Percentiles rank a stretch among this genome's conserved stretches.
Evolutionary conservation across 2,329 filamentous ascomycete species (phyloP).

Genomic region (Fusarium fracticaudum): DNA sequence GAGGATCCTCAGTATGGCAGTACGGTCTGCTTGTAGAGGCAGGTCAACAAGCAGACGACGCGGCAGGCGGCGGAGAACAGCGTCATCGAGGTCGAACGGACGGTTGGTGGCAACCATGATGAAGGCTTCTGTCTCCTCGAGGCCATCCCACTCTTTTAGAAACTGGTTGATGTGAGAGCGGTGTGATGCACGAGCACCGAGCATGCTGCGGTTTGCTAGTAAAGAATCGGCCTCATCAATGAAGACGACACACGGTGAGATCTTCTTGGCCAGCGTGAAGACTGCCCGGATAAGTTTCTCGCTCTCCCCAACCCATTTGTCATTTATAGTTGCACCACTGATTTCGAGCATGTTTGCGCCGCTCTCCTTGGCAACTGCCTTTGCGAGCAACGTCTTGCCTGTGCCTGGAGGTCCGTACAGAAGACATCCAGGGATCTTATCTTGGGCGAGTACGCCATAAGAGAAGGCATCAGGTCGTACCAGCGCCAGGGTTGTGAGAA

Average conservation of each 20-base stretch:
- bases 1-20: constrained; percentile 76
- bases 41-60: constrained; percentile 78
- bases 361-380: constrained; percentile 74
- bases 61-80: constrained; percentile 80
- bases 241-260: constrained; percentile 92
- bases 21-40: constrained; percentile 71
- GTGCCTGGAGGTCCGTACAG: constrained; percentile 89
- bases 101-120: constrained; percentile 98
- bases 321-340: constrained; percentile 89
- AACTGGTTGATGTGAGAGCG: constrained; percentile 97
- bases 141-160: constrained; percentile 94
- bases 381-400: constrained; percentile 76
- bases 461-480: constrained; percentile 92
- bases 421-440: constrained; percentile 89
- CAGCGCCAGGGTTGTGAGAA: constrained; percentile 87
- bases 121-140: constrained; percentile 83
- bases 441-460: constrained; percentile 90
- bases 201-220: constrained; percentile 78
- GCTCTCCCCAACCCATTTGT: constrained; percentile 95
- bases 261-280: constrained; percentile 89
- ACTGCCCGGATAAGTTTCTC: constrained; percentile 96
- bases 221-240: constrained; percentile 97
- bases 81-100: constrained; percentile 93
- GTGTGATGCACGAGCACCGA: constrained; percentile 74
- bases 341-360: constrained; percentile 84